Evolutionary conservation across 495 filamentous ascomycete species (phyloP).

Genomic region (Daldinia vernicosa): DNA sequence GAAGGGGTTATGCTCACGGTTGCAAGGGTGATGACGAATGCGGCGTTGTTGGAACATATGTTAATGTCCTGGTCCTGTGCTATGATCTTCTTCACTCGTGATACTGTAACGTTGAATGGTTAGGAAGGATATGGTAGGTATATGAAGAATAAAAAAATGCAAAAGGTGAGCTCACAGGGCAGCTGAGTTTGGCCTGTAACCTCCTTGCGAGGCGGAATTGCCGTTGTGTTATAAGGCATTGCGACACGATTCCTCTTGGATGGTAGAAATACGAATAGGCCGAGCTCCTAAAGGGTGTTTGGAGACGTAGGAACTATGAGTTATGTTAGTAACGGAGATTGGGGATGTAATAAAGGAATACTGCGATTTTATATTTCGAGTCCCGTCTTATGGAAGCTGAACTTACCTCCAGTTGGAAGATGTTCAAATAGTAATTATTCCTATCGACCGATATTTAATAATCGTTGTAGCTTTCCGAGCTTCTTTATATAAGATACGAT

Average conservation of each 20-base stretch:
- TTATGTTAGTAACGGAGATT: not conserved
- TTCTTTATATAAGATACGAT: not conserved
- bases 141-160: not conserved
- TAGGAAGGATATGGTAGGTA: slow-evolving; percentile 15
- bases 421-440: not conserved
- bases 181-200: slow-evolving; percentile 84
- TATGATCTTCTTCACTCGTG: slow-evolving; percentile 93
- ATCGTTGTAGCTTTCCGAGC: not conserved
- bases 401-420: not conserved
- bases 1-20: slow-evolving; percentile 63
- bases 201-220: slow-evolving; percentile 81
- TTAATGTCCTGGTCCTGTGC: slow-evolving; percentile 83
- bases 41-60: slow-evolving; percentile 88
- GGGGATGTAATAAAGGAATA: not conserved
- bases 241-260: not conserved
- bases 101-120: slow-evolving; percentile 62
- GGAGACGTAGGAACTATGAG: not conserved
- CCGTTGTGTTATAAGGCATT: slow-evolving; percentile 91
- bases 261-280: not conserved
- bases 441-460: not conserved
- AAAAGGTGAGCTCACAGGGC: slow-evolving; percentile 70
- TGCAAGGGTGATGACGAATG: slow-evolving; percentile 92
- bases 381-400: not conserved
- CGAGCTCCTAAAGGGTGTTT: not conserved
- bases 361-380: too few relatives aligned